Evolutionary conservation across 768 basidiomycete species (phyloP).

Genomic region (Amanita rimosa): DNA sequence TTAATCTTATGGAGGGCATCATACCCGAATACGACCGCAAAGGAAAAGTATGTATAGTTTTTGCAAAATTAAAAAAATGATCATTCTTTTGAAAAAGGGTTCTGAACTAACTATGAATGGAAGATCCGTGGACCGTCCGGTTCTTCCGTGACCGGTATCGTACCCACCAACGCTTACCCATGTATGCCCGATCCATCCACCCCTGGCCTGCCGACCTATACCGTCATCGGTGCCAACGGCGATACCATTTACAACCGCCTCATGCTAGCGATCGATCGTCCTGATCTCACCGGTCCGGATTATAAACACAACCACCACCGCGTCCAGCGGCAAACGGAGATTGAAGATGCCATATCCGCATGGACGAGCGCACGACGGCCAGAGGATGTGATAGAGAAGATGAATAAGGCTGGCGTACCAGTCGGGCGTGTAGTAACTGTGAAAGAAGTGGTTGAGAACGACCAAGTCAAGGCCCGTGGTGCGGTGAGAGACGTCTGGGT

Average conservation of each 20-base stretch:
- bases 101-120: too few species aligned
- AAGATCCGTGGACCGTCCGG: slow-evolving; percentile 64
- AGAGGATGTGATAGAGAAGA: slow-evolving; percentile 38
- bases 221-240: slow-evolving; percentile 66
- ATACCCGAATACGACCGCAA: slow-evolving; percentile 69
- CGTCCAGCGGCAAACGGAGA: slow-evolving; percentile 49
- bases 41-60: slow-evolving; percentile 35
- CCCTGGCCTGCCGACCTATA: slow-evolving; percentile 34
- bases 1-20: slow-evolving; percentile 70
- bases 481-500: slow-evolving; percentile 52
- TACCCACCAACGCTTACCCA: slow-evolving; percentile 66
- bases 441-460: slow-evolving; percentile 47
- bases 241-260: slow-evolving; percentile 59
- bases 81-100: too few species aligned
- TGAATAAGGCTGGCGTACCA: slow-evolving; percentile 46
- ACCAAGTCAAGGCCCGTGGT: slow-evolving; percentile 44
- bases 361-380: slow-evolving; percentile 44
- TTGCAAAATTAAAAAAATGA: background rate
- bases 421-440: slow-evolving; percentile 55
- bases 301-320: slow-evolving; percentile 52
- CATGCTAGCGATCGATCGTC: slow-evolving; percentile 47
- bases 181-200: slow-evolving; percentile 38
- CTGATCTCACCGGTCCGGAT: slow-evolving; percentile 44
- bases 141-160: slow-evolving; percentile 65
- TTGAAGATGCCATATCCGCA: slow-evolving; percentile 48